A percentile compares a stretch with the other conserved stretches of the same genome.
Conservation (phyloP, 2,329 filamentous ascomycete genomes). For the Mariannaea sp. region DNA sequence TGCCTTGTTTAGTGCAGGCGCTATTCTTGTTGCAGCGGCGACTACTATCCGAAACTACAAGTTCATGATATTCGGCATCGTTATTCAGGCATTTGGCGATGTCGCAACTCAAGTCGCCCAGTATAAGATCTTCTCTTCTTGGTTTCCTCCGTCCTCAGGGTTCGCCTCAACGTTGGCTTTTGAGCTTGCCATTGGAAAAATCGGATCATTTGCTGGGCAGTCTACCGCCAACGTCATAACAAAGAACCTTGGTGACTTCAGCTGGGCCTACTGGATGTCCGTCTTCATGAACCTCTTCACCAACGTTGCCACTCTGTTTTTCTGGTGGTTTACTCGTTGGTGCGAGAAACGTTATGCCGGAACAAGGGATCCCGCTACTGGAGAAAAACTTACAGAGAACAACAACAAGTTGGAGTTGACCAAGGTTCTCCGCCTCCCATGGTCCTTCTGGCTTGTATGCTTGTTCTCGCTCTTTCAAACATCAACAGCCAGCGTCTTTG, state of each 20-base stretch:
- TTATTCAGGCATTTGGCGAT: constrained; percentile 63
- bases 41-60: constrained; percentile 60
- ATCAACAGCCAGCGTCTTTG: constrained; percentile 58
- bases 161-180: constrained; percentile 66
- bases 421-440: constrained; percentile 62
- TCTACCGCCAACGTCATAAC: constrained; percentile 64
- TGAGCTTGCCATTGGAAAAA: constrained; percentile 64
- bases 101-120: constrained; percentile 68
- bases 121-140: constrained; percentile 68
- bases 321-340: constrained; percentile 61
- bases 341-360: constrained; percentile 53
- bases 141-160: constrained; percentile 65
- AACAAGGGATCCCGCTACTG: constrained; percentile 59
- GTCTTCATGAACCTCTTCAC: constrained; percentile 69
- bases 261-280: constrained; percentile 65
- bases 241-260: constrained; percentile 60
- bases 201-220: constrained; percentile 65
- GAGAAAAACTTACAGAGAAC: constrained; percentile 63
- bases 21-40: constrained; percentile 63
- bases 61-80: constrained; percentile 63
- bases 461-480: constrained; percentile 64
- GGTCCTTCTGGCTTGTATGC: constrained; percentile 63
- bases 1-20: constrained; percentile 60
- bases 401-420: constrained; percentile 60
- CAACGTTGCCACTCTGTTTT: constrained; percentile 57